Percentiles rank a stretch among this genome's conserved stretches.
These are phyloP conservation scores for Trypanosoma congolense DNA, from an alignment of 208 protist species.

Conservation along the genomic window DNA sequence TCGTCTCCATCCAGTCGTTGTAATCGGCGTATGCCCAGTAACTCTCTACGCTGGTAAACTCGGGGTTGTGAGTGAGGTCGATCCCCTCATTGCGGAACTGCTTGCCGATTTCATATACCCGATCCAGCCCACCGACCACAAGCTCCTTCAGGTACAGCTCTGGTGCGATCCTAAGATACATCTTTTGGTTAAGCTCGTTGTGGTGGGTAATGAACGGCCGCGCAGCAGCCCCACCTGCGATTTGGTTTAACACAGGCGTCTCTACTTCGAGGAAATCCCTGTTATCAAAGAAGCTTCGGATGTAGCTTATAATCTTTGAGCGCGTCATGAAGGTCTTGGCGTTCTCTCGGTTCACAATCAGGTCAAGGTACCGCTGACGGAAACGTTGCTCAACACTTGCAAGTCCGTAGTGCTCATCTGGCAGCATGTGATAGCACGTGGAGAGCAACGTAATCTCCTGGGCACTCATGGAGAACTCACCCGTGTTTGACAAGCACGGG, in stretches of 20 bases:
- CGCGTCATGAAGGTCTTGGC: conserved; percentile 93
- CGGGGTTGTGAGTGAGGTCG: conserved; percentile 99
- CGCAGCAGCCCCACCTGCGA: conserved; percentile 98
- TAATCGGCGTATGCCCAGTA: conserved; percentile 99
- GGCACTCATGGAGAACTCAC: conserved; percentile 88
- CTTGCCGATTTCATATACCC: conserved; percentile 99
- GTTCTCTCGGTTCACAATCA: conserved; percentile 97
- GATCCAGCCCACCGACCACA: conserved; percentile 98
- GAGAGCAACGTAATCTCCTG: conserved; percentile 83
- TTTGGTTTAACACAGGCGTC: conserved; percentile 98
- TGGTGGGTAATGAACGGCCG: conserved; percentile 99
- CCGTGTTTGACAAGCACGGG: conserved; percentile 84
- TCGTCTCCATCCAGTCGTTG: conserved; percentile 98
- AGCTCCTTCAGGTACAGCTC: conserved; percentile 99
- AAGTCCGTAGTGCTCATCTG: conserved; percentile 92
- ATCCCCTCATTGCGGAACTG: conserved; percentile 99
- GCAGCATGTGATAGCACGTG: conserved; percentile 99
- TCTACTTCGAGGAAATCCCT: conserved; percentile 97
- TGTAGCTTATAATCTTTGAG: conserved; percentile 94
- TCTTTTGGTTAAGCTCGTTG: conserved; percentile 98
- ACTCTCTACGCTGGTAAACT: conserved; percentile 99
- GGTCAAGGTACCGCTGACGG: conserved; percentile 98
- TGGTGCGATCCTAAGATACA: conserved; percentile 99
- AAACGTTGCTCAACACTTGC: conserved; percentile 94
- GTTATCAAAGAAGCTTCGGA: conserved; percentile 97